Evolutionary conservation across 805 yeast genomes (phyloP).

Genomic region (Kuraishia molischiana): DNA sequence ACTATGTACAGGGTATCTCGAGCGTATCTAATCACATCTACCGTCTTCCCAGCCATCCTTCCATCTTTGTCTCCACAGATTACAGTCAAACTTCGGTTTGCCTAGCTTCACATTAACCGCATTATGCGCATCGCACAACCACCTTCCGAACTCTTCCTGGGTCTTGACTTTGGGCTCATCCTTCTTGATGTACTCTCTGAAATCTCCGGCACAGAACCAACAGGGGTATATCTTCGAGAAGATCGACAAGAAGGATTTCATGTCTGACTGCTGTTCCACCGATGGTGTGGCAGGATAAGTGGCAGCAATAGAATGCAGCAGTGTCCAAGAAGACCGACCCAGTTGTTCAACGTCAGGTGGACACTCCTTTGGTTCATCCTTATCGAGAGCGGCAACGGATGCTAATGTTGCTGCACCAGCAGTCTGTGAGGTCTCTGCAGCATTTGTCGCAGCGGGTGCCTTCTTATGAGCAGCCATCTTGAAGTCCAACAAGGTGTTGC

Average conservation of each 20-base stretch:
- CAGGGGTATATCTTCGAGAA: constrained; percentile 88
- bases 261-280: constrained; percentile 52
- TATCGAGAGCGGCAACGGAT: constrained; percentile 15
- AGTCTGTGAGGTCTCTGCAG: constrained; percentile 5
- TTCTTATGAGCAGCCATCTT: constrained; percentile 36
- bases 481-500: constrained; percentile 77
- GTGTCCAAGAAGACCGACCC: constrained; percentile 89
- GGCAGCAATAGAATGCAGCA: constrained; percentile 85
- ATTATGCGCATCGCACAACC: constrained; percentile 96
- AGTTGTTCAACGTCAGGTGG: constrained; percentile 83
- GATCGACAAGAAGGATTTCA: constrained; percentile 56
- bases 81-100: constrained; percentile 78
- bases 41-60: constrained; percentile 84
- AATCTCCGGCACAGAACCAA: constrained; percentile 86
- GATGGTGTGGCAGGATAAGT: constrained; percentile 70
- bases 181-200: constrained; percentile 46
- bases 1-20: constrained; percentile 8
- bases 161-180: constrained; percentile 48
- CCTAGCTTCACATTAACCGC: constrained; percentile 83
- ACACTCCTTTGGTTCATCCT: constrained; percentile 35
- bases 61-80: constrained; percentile 92
- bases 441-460: constrained; percentile 3
- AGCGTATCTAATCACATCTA: constrained; percentile 26
- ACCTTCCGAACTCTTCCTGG: constrained; percentile 73
- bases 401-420: constrained; percentile 10